Base-by-base conservation (phyloP, 2,329 filamentous ascomycete genomes). In the Colletotrichum zoysiae region DNA sequence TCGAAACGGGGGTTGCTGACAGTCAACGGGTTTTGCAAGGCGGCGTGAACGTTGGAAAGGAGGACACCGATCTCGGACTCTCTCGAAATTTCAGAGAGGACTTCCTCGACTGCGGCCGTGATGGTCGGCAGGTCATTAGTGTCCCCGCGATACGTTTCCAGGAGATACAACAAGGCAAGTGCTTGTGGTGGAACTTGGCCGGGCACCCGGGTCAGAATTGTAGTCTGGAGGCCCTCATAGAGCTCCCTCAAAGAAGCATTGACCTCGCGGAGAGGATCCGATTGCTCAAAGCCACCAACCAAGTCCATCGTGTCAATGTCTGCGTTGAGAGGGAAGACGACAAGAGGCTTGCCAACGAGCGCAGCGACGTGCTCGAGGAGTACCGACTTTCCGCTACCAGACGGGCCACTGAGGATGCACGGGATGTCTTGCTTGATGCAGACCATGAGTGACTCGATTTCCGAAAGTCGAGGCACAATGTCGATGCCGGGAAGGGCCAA, bases 291-390 rank as follows among this genome's bases (percentile, higher is more conserved):
- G 0, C 96, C 96, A 77, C 96, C 96, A 68, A 99, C 94, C 67
- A 99, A 89, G 81, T 99, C 96, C 91, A 97, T 97, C 0, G 95
- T 95, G 80, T 99, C 96, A 56, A 97, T 93, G 77, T 99, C 97
- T 8, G 95, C 92, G 78, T 97, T 99, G 82, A 99, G 90, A 0
- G 95, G 91, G 76, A 98, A 93, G 20, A 94, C 92, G 42, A 95
- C 88, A 4, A 98, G 84, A 1, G 90, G 86, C 67, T 92, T 92
- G 33, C 96, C 96, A 53, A 90, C 89, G 33, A 92, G 83, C 16
- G 92, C 91, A n/a, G 96, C 95, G 38, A 97, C 86, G 74, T 95
- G 91, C 71, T 92, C 88, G 18, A 99, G 84, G 6, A 97, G 86
- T 6, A 89, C 88, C 1, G 94, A 95, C 81, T 99, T 99, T 38